Evolutionary conservation across 108 stramenopile species (phyloP).

Genomic region (Parmales sp.): DNA sequence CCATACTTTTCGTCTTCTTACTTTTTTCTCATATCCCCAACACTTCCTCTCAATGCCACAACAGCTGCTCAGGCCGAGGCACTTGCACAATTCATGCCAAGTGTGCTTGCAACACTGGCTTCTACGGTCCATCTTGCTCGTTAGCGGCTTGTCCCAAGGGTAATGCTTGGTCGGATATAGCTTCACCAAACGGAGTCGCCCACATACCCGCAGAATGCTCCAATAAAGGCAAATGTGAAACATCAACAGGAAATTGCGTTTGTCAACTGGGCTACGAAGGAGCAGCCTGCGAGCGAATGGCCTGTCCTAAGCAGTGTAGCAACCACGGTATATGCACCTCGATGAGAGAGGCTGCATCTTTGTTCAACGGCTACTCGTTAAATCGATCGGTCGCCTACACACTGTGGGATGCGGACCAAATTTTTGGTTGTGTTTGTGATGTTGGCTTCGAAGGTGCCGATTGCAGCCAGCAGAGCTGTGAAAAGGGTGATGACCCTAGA

Average conservation of each 20-base stretch:
- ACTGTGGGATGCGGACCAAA: constrained; percentile 49
- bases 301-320: constrained; percentile 23
- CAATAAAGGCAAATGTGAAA: constrained; percentile 35
- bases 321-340: constrained; percentile 36
- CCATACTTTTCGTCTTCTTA: neutral
- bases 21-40: neutral
- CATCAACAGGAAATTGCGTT: constrained; percentile 22
- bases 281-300: constrained; percentile 34
- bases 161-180: constrained; percentile 26
- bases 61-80: neutral
- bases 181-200: constrained; percentile 3
- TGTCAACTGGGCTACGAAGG: constrained; percentile 42
- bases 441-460: constrained; percentile 37
- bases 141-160: neutral
- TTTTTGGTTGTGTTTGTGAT: constrained; percentile 45
- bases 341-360: constrained; percentile 18
- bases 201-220: constrained; percentile 31
- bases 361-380: constrained; percentile 10
- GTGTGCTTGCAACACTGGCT: constrained; percentile 6
- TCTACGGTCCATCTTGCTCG: constrained; percentile 15
- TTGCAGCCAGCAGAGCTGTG: constrained; percentile 38
- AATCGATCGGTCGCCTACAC: constrained; percentile 24
- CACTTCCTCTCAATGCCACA: constrained; percentile 6
- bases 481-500: constrained; percentile 45
- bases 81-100: neutral